These are phyloP conservation scores for Niebla homalea DNA, from an alignment of 495 filamentous ascomycete species.

Conservation along the genomic window DNA sequence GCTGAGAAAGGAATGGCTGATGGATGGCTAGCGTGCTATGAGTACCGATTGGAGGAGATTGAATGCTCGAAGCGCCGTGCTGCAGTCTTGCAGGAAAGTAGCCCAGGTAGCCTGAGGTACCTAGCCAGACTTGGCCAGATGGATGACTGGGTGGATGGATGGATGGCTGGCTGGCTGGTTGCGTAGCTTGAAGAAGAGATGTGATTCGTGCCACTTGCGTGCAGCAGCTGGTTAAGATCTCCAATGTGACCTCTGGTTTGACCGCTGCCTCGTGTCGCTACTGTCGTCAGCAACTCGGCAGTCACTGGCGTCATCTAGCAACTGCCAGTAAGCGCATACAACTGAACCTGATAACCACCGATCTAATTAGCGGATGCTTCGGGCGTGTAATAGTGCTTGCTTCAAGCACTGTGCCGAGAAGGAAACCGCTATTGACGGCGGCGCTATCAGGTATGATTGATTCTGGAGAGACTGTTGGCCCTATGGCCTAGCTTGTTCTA, in stretches of 20 bases:
- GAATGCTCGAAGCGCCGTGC: slow-evolving; percentile 11
- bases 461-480: background rate
- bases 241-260: slow-evolving; percentile 12
- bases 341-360: too few species aligned
- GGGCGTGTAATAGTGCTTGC: background rate
- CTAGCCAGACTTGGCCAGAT: too few species aligned
- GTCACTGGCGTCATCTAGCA: background rate
- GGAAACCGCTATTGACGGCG: background rate
- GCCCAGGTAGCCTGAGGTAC: background rate
- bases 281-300: slow-evolving; percentile 11
- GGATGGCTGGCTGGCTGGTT: too few species aligned
- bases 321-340: too few species aligned
- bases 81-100: slow-evolving; percentile 3
- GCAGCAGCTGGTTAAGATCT: slow-evolving; percentile 19
- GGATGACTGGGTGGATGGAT: too few species aligned
- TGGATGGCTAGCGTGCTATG: background rate
- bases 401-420: background rate
- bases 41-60: slow-evolving; percentile 5
- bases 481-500: background rate
- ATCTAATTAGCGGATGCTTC: too few species aligned
- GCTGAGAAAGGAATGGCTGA: background rate
- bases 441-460: background rate
- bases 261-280: slow-evolving; percentile 7
- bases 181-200: slow-evolving; percentile 4
- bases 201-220: slow-evolving; percentile 17